Conservation (phyloP, 345 rosid species). For the Noccaea bulbosa region DNA sequence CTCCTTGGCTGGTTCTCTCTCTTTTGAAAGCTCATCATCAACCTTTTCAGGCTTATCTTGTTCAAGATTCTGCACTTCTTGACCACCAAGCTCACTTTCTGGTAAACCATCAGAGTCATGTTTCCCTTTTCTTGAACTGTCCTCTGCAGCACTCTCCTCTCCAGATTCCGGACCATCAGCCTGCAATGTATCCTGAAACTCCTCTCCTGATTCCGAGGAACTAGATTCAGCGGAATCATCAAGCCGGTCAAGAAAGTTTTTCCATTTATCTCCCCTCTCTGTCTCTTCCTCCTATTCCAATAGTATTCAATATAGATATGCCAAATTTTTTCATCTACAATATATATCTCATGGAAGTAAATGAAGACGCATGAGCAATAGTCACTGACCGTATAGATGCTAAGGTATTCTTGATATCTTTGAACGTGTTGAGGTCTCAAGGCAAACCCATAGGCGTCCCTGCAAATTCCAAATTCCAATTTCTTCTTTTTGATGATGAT, state of each 20-base stretch:
- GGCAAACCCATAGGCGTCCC: constrained; percentile 94
- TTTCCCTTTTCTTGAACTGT: constrained; percentile 38
- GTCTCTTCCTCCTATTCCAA: constrained; percentile 80
- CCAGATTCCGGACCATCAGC: constrained; percentile 38
- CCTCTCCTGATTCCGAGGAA: constrained; percentile 48
- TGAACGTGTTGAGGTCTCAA: constrained; percentile 95
- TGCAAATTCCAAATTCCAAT: constrained; percentile 30
- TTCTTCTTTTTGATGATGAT: neutral
- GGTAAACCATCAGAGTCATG: constrained; percentile 32
- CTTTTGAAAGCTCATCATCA: constrained; percentile 43
- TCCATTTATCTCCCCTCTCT: constrained; percentile 81
- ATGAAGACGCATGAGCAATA: neutral
- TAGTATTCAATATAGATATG: neutral
- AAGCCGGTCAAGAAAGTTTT: constrained; percentile 64
- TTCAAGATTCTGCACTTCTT: constrained; percentile 41
- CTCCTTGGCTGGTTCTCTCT: constrained; percentile 41
- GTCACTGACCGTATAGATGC: constrained; percentile 66
- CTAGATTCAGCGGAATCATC: constrained; percentile 31
- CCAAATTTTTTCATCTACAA: neutral
- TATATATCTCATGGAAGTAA: neutral
- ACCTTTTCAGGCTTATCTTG: constrained; percentile 37
- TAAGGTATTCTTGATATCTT: constrained; percentile 68
- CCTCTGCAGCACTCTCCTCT: constrained; percentile 42
- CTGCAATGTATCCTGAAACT: constrained; percentile 44
- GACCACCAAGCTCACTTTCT: constrained; percentile 32